Percentiles rank a stretch among this genome's conserved stretches.
These are phyloP conservation scores for Penicillium sp. DNA, from an alignment of 2,329 filamentous ascomycete species.

Conservation along the genomic window DNA sequence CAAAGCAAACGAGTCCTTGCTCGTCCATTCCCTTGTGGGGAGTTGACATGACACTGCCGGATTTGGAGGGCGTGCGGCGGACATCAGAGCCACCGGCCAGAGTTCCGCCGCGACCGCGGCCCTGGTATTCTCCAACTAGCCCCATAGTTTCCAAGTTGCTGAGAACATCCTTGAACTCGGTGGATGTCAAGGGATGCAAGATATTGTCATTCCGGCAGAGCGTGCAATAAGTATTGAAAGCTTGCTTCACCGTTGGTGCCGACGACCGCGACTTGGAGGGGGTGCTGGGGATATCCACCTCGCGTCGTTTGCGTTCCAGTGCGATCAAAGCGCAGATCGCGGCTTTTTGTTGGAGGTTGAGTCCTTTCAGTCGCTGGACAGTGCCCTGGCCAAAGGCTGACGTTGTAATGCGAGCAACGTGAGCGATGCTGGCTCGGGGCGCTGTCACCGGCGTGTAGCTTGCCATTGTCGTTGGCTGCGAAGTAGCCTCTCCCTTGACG, in stretches of 20 bases:
- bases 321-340: slow-evolving; percentile 84
- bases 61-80: slow-evolving; percentile 68
- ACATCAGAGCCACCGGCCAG: slow-evolving; percentile 45
- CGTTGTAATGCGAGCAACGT: slow-evolving; percentile 87
- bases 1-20: slow-evolving; percentile 72
- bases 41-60: slow-evolving; percentile 57
- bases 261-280: slow-evolving; percentile 58
- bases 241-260: slow-evolving; percentile 75
- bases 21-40: slow-evolving; percentile 62
- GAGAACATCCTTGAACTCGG: slow-evolving; percentile 91
- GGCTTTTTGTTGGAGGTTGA: slow-evolving; percentile 96
- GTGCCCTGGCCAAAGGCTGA: slow-evolving; percentile 88
- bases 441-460: slow-evolving; percentile 72
- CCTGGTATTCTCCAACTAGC: slow-evolving; percentile 67
- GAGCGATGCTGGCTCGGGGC: slow-evolving; percentile 81
- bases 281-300: slow-evolving; percentile 48
- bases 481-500: slow-evolving; percentile 34
- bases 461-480: slow-evolving; percentile 44
- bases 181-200: slow-evolving; percentile 81
- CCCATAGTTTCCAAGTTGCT: slow-evolving; percentile 85
- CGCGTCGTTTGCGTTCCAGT: slow-evolving; percentile 67
- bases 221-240: slow-evolving; percentile 79
- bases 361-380: slow-evolving; percentile 73
- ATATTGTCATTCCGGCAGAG: slow-evolving; percentile 86
- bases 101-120: slow-evolving; percentile 67